Evolutionary conservation across 2,329 filamentous ascomycete species (phyloP), one percentile per base, ranked within the genome.

Genomic region (Ciborinia camelliae): DNA sequence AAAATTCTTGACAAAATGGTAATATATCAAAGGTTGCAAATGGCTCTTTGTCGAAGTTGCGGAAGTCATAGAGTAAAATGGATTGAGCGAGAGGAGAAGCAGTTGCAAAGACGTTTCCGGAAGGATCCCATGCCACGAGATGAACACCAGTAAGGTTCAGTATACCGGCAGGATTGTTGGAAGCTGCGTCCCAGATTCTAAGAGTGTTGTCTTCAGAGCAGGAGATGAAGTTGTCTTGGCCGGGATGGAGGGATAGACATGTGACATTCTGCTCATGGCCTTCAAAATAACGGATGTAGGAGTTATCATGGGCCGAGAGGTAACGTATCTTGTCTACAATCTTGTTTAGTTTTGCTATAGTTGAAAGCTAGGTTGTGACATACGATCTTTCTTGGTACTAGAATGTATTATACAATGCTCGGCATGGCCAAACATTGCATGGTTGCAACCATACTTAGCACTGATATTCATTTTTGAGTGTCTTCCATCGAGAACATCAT

Each of bases 371-470:
- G 30, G 8, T 47, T n/a, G 14, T 54, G 39, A 67, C 80, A 67
- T 80, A 92, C 90, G 85, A 74, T 99, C 96, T 72, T 96, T 87
- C 75, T 97, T 97, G 15, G 95, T 99, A 75, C 91, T 96, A 60
- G 95, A 93, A 74, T 98, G 97, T 66, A 99, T 88, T 74, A 99
- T 92, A 75, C 91, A 93, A n/a, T 70, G 70, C 37, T 88, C 88
- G 67, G 94, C 90, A 75, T 98, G 95, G 0, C 94, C 97, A 77
- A 98, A 99, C 71, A 91, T 90, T 45, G 95, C 95, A 64, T 97
- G 84, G 75, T 97, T 95, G 23, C 92, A 92, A 66, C 95, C 95
- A 73, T 99, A 99, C 76, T 99, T 99, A 75, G 98, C 96, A 79
- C 91, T 96, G 60, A 96, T 87, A 54, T 97, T 83, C 66, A 89